These are phyloP conservation scores for Aegilops tauschii DNA, from an alignment of 176 grass and related monocot species.

Conservation along the genomic window DNA sequence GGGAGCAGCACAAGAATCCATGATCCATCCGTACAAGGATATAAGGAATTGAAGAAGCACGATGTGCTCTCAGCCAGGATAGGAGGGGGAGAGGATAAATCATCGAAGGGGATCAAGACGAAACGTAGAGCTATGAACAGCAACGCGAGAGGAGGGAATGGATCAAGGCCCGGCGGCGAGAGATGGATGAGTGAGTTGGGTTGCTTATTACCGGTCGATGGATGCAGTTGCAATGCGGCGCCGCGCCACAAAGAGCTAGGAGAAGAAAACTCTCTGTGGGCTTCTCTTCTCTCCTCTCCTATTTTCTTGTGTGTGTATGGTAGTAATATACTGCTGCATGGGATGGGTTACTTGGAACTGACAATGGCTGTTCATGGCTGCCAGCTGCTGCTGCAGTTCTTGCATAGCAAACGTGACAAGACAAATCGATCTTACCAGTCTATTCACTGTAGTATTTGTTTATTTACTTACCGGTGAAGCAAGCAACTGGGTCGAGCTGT, in stretches of 20 bases:
- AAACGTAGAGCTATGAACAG: no score
- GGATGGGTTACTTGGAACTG: background rate
- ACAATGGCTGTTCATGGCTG: background rate
- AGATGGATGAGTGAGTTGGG: no score
- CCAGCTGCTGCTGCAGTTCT: slow-evolving; percentile 2
- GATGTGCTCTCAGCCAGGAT: no score
- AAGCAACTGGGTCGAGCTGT: background rate
- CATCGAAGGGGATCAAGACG: no score
- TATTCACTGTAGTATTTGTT: background rate
- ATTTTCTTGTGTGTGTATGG: background rate
- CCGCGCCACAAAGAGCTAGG: background rate
- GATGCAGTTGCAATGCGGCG: slow-evolving; percentile 3
- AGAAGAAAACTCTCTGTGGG: no score
- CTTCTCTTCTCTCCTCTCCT: background rate
- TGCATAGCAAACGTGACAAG: slow-evolving; percentile 3
- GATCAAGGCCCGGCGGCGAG: no score
- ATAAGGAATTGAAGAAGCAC: no score
- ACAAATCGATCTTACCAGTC: background rate
- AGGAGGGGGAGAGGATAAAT: no score
- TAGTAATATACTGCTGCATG: background rate
- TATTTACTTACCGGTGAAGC: background rate
- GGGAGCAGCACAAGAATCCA: no score
- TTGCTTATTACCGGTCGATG: background rate
- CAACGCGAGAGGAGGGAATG: no score
- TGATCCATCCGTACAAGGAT: no score